Percentiles rank a stretch among this genome's conserved stretches.
These are phyloP conservation scores for Pseudogymnoascus sp. DNA, from an alignment of 2,329 filamentous ascomycete genomes.

Conservation along the genomic window DNA sequence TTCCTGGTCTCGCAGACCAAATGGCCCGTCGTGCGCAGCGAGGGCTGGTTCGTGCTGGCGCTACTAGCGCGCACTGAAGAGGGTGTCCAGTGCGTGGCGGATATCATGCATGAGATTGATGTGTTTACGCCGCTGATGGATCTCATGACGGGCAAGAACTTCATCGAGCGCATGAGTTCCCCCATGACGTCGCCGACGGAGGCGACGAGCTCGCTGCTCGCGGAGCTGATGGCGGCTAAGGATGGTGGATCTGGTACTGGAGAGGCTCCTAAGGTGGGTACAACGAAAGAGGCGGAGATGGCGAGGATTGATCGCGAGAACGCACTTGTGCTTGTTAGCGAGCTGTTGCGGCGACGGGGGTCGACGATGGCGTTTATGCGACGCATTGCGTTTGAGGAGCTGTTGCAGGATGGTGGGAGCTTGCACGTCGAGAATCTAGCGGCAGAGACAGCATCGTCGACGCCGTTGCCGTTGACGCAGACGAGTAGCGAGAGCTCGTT, in stretches of 20 bases:
- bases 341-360: constrained; percentile 41
- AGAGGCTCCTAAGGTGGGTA: background rate
- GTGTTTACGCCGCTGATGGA: constrained; percentile 38
- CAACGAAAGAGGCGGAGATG: constrained; percentile 33
- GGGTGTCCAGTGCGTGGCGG: constrained; percentile 39
- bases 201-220: background rate
- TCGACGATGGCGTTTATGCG: constrained; percentile 34
- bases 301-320: constrained; percentile 51
- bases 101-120: constrained; percentile 36
- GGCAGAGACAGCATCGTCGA: background rate
- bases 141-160: constrained; percentile 39
- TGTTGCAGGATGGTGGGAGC: constrained; percentile 42
- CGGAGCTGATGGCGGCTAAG: background rate
- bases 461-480: background rate
- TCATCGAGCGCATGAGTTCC: constrained; percentile 19
- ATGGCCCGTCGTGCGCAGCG: constrained; percentile 50
- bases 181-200: background rate
- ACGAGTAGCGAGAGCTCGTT: background rate
- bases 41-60: constrained; percentile 54
- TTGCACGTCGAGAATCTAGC: constrained; percentile 23
- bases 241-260: background rate
- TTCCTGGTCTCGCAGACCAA: constrained; percentile 48
- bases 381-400: constrained; percentile 36
- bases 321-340: constrained; percentile 47
- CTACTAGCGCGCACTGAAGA: constrained; percentile 46